phyloP scores from a whole-genome alignment of 108 stramenopile species.

The Aurantiochytrium sp. region DNA sequence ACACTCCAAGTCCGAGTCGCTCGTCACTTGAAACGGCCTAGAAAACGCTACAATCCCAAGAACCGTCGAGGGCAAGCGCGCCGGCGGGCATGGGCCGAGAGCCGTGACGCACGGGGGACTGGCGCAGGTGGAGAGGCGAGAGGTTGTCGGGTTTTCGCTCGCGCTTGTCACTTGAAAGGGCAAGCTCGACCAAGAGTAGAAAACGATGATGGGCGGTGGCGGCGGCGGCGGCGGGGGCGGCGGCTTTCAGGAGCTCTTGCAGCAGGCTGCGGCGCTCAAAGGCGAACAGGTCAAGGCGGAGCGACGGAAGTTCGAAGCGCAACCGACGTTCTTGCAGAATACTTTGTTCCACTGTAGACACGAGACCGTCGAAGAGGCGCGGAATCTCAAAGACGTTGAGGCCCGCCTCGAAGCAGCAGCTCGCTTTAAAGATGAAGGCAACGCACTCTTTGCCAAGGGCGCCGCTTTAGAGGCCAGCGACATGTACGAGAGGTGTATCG shows the following conservation, averaged over 20 bases:
- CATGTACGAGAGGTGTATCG: not conserved
- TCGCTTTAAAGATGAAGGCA: not conserved
- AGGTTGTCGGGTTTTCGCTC: too few relatives aligned
- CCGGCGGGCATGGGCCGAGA: too few relatives aligned
- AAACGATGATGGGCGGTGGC: too few relatives aligned
- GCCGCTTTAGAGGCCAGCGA: not conserved
- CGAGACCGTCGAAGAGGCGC: not conserved
- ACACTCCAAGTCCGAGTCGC: too few relatives aligned
- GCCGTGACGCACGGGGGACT: too few relatives aligned
- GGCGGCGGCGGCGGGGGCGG: not conserved
- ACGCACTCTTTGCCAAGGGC: not conserved
- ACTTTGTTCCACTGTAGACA: not conserved
- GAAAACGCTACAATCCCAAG: too few relatives aligned
- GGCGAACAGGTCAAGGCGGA: not conserved
- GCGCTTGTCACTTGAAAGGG: too few relatives aligned
- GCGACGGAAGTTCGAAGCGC: not conserved
- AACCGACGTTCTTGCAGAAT: not conserved
- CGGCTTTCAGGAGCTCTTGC: not conserved
- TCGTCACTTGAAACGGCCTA: too few relatives aligned
- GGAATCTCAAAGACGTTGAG: not conserved
- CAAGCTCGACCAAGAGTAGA: too few relatives aligned
- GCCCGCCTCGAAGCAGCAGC: not conserved
- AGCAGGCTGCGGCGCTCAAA: conserved; percentile 7
- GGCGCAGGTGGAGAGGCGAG: too few relatives aligned
- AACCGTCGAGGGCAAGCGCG: too few relatives aligned